Evolutionary conservation across 2,329 filamentous ascomycete genomes (phyloP).

Genomic region (Ophiocordyceps robertsii): DNA sequence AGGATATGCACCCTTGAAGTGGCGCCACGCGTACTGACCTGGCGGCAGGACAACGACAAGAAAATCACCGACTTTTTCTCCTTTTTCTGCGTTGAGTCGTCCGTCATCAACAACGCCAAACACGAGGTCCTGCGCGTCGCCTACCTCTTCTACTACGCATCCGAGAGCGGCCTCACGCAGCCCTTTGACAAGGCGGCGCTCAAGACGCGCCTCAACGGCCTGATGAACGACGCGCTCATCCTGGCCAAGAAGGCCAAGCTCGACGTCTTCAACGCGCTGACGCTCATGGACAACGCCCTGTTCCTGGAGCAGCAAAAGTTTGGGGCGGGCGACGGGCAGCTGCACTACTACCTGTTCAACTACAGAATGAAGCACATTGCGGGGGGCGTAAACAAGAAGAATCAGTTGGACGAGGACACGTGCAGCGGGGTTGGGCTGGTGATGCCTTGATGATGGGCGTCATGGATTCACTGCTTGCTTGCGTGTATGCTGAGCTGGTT

Average conservation of each 20-base stretch:
- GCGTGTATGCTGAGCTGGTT: background rate
- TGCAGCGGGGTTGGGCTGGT: slow-evolving; percentile 85
- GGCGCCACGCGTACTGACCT: background rate
- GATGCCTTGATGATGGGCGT: slow-evolving; percentile 36
- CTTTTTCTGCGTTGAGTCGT: slow-evolving; percentile 90
- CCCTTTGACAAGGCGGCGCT: slow-evolving; percentile 43
- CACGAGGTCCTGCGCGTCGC: slow-evolving; percentile 75
- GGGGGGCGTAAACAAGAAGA: slow-evolving; percentile 71
- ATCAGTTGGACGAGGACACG: slow-evolving; percentile 61
- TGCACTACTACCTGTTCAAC: slow-evolving; percentile 98
- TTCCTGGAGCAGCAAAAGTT: slow-evolving; percentile 94
- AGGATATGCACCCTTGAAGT: background rate
- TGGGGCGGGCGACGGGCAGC: slow-evolving; percentile 80
- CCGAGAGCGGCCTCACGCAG: slow-evolving; percentile 57
- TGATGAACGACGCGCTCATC: slow-evolving; percentile 78
- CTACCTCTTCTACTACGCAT: slow-evolving; percentile 95
- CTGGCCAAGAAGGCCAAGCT: slow-evolving; percentile 74
- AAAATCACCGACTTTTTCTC: slow-evolving; percentile 95
- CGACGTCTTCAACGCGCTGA: slow-evolving; percentile 94
- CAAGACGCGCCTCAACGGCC: slow-evolving; percentile 64
- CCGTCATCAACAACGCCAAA: slow-evolving; percentile 70
- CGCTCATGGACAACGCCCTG: slow-evolving; percentile 82
- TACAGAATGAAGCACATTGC: slow-evolving; percentile 78
- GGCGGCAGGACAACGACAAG: slow-evolving; percentile 40
- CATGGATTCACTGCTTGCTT: too few relatives aligned